Conservation (phyloP, 352 stramenopile genomes). For the Globisporangium splendens region DNA sequence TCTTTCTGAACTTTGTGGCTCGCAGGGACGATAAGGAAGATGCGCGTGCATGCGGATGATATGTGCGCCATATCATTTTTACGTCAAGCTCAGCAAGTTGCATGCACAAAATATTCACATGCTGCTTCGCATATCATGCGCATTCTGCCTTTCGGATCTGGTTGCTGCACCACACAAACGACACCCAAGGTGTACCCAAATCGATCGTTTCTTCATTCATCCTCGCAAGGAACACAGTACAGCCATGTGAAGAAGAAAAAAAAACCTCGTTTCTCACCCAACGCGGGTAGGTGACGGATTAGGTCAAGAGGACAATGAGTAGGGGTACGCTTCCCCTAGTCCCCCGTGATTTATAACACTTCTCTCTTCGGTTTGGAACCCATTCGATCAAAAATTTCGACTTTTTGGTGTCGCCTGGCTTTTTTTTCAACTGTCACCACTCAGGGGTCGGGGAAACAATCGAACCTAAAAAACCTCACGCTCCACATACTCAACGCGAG, state of each 20-base stretch:
- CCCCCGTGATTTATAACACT: neutral
- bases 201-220: too few relatives aligned
- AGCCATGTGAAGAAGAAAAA: neutral
- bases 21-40: too few relatives aligned
- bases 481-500: neutral
- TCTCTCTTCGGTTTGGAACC: neutral
- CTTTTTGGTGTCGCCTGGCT: neutral
- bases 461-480: neutral
- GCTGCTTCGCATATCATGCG: too few relatives aligned
- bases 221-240: too few relatives aligned
- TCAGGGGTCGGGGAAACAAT: neutral
- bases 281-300: neutral
- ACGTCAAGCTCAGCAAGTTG: too few relatives aligned
- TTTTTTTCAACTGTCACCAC: neutral
- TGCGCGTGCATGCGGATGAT: too few relatives aligned
- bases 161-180: too few relatives aligned
- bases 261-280: constrained; percentile 8
- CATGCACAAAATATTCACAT: too few relatives aligned
- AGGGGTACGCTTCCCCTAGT: constrained; percentile 3
- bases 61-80: too few relatives aligned
- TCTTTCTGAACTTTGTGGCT: too few relatives aligned
- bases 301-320: neutral
- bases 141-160: too few relatives aligned
- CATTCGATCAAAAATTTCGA: constrained; percentile 1
- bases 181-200: neutral